Evolutionary conservation across 2,329 filamentous ascomycete species (phyloP).

Genomic region (Fusarium agapanthi): DNA sequence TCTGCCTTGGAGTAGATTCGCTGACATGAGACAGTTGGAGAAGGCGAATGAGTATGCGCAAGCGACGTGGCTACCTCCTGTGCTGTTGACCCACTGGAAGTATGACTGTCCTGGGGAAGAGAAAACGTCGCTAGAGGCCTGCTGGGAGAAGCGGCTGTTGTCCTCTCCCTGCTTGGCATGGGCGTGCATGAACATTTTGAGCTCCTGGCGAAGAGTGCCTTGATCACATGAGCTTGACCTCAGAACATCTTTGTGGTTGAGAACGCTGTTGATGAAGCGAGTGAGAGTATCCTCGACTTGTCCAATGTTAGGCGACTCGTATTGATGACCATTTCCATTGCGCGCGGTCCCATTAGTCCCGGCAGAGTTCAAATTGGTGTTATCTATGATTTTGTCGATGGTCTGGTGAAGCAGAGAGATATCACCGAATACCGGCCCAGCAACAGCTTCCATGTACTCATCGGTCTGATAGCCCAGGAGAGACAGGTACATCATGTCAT

Average conservation of each 20-base stretch:
- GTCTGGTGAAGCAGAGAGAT: not conserved
- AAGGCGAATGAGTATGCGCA: not conserved
- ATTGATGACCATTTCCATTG: not conserved
- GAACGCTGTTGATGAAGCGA: not conserved
- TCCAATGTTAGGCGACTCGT: not conserved
- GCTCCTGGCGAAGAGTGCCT: not conserved
- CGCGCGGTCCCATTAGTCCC: fast-evolving
- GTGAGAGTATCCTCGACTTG: not conserved
- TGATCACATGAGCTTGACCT: not conserved
- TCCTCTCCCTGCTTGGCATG: not conserved
- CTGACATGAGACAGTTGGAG: not conserved
- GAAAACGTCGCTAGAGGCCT: not conserved
- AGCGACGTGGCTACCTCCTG: not conserved
- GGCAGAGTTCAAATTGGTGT: fast-evolving
- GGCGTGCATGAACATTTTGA: not conserved
- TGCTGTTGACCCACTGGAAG: not conserved
- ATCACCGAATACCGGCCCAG: not conserved
- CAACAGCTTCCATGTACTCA: not conserved
- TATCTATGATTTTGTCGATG: not conserved
- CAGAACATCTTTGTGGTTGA: not conserved
- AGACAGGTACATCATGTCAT: not conserved
- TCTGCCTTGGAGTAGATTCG: not conserved
- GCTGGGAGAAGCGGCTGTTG: not conserved
- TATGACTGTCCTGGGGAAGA: not conserved
- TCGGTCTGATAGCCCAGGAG: not conserved